Base-by-base conservation (phyloP, 352 stramenopile genomes). In the Phytophthora aleatoria region DNA sequence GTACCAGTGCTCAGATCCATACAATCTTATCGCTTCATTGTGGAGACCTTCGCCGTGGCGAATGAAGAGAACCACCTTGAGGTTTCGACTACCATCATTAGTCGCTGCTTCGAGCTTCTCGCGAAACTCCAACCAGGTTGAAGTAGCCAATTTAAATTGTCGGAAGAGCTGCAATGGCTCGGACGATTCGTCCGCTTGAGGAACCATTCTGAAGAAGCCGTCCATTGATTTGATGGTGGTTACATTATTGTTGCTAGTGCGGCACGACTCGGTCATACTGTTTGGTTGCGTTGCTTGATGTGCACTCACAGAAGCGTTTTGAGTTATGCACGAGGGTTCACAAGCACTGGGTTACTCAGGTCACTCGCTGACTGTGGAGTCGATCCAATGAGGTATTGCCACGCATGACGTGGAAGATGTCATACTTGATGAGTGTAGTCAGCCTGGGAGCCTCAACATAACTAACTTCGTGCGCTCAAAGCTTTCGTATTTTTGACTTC, bases 11-110 rank as follows among this genome's bases (percentile, higher is more conserved):
- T 77, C 74, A 3, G 70, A 78, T 9, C 83, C 83, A 16, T 79
- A 69, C 49, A 83, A 77, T 2, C 73, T 64, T 67, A 90, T 76
- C 11, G 77, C 77, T 35, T 77, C 76, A 47, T 92, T 92, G 72
- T 92, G 84, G 44, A 74, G 72, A n/a, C 81, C 84, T 39, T 90
- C 77, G 35, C 77, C 81, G 44, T 92, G 84, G 16, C 84, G 84
- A 30, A 92, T 70, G 31, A 91, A 74, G 63, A 89, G 88, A n/a
- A 90, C 57, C 55, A 91, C 77, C 60, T 92, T 91, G 51, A 88
- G 42, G 13, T 61, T 41, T 26, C 33, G 54, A 13, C n/a, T 42
- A 16, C 26, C 35, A 11, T 24, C 3, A 20, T 20, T 20, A 20
- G 20, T 20, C 20, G 20, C 20, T 24, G 53, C 24, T 3, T 30